phyloP scores from a whole-genome alignment of 23 red algal genomes.

The Chondrus crispus region DNA sequence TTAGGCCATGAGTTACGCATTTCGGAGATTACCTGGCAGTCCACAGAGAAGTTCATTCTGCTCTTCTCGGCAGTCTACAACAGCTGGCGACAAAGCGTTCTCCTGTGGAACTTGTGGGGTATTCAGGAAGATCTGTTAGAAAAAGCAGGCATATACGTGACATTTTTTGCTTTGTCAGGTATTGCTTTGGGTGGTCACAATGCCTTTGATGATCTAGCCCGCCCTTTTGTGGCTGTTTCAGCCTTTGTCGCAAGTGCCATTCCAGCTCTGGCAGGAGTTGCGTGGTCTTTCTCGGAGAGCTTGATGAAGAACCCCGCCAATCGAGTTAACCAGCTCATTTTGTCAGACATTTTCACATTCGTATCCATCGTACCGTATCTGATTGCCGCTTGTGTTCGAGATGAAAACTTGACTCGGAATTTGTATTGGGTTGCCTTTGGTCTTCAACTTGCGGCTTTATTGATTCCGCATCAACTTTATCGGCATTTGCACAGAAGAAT shows the following conservation, averaged over 20 bases:
- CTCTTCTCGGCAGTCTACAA: constrained; percentile 61
- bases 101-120: constrained; percentile 62
- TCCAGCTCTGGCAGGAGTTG: not conserved
- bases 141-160: constrained; percentile 40
- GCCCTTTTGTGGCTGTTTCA: constrained; percentile 40
- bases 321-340: constrained; percentile 19
- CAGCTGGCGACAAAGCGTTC: constrained; percentile 49
- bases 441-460: not conserved
- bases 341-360: not conserved
- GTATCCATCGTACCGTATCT: constrained; percentile 20
- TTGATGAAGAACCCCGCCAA: not conserved
- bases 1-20: constrained; percentile 61
- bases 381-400: constrained; percentile 41
- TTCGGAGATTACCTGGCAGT: constrained; percentile 18
- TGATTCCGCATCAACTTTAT: constrained; percentile 9
- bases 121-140: constrained; percentile 48
- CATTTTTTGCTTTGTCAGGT: constrained; percentile 17
- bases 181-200: constrained; percentile 60
- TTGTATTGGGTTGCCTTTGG: constrained; percentile 53
- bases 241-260: constrained; percentile 46
- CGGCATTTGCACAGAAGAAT: constrained; percentile 7
- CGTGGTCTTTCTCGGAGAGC: not conserved
- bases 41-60: constrained; percentile 68
- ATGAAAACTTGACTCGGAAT: constrained; percentile 2
- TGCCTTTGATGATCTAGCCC: constrained; percentile 42